These are phyloP conservation scores for Neohortaea acidophila DNA, from an alignment of 495 filamentous ascomycete genomes.

Conservation along the genomic window DNA sequence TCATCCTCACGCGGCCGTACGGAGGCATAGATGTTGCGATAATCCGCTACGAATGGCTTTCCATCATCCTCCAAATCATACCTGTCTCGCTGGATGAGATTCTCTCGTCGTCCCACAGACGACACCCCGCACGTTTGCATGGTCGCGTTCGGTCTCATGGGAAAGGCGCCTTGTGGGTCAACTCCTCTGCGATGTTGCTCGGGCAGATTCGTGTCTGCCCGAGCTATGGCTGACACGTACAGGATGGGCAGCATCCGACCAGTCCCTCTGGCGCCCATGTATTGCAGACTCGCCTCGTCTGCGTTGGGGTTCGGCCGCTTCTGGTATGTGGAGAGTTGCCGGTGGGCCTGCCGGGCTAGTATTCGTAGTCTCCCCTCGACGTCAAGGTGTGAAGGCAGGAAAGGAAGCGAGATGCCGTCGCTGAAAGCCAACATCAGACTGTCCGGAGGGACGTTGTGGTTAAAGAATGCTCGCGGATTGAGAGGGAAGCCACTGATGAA, in stretches of 20 bases:
- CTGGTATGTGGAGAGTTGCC: slow-evolving; percentile 25
- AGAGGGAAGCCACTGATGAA: slow-evolving; percentile 27
- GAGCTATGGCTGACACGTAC: slow-evolving; percentile 23
- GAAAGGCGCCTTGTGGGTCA: slow-evolving; percentile 25
- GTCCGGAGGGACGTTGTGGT: slow-evolving; percentile 18
- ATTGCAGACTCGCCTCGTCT: slow-evolving; percentile 1
- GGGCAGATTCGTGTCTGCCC: slow-evolving; percentile 16
- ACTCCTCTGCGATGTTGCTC: slow-evolving; percentile 12
- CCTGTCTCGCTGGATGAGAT: slow-evolving; percentile 15
- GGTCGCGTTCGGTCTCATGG: slow-evolving; percentile 15
- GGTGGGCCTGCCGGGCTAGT: slow-evolving; percentile 21
- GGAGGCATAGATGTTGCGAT: slow-evolving; percentile 5
- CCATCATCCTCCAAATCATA: slow-evolving; percentile 14
- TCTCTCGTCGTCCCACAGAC: slow-evolving; percentile 20
- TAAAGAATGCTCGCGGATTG: slow-evolving; percentile 26
- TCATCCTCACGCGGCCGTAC: slow-evolving; percentile 25
- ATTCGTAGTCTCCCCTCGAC: slow-evolving; percentile 21
- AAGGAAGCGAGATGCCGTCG: slow-evolving; percentile 25
- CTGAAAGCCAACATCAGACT: slow-evolving; percentile 27
- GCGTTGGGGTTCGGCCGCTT: slow-evolving; percentile 16
- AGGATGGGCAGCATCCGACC: slow-evolving; percentile 21
- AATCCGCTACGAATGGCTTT: slow-evolving; percentile 16
- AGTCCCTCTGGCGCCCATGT: slow-evolving; percentile 15
- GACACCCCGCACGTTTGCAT: slow-evolving; percentile 26
- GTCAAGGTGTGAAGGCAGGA: slow-evolving; percentile 20